A percentile compares a stretch with the other conserved stretches of the same genome.
Conservation (phyloP, 495 filamentous ascomycete species). For the Neurospora sp. region DNA sequence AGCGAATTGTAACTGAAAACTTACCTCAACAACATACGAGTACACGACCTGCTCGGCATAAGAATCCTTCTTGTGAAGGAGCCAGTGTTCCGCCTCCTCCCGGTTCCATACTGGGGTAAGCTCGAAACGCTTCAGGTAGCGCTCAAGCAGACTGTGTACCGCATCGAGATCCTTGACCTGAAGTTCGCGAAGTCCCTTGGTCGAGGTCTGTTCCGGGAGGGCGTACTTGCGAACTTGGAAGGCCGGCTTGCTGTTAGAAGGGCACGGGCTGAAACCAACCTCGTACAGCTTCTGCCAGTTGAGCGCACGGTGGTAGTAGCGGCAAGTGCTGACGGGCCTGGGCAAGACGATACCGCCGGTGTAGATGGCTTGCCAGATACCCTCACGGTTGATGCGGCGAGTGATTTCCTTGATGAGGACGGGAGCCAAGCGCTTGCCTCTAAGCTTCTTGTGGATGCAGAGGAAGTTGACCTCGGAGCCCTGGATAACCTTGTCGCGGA, state of each 20-base stretch:
- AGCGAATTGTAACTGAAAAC: not conserved
- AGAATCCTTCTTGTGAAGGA: conserved; percentile 53
- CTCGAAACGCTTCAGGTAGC: conserved; percentile 70
- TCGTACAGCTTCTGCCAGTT: conserved; percentile 95
- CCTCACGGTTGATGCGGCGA: conserved; percentile 69
- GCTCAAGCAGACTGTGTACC: conserved; percentile 61
- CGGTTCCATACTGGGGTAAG: conserved; percentile 71
- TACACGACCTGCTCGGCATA: conserved; percentile 74
- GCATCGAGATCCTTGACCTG: conserved; percentile 68
- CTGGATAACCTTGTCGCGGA: conserved; percentile 63
- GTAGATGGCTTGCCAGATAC: conserved; percentile 89
- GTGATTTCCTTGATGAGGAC: conserved; percentile 97
- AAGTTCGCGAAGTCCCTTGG: conserved; percentile 68
- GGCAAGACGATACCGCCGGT: conserved; percentile 86
- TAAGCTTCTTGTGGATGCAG: conserved; percentile 94
- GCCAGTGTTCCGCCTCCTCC: conserved; percentile 81
- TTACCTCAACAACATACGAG: conserved; percentile 80
- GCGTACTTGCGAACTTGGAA: conserved; percentile 72
- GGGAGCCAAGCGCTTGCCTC: conserved; percentile 80
- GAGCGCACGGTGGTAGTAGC: conserved; percentile 86
- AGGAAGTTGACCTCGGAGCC: conserved; percentile 95
- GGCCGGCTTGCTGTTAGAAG: conserved; percentile 65
- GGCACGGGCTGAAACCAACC: conserved; percentile 79
- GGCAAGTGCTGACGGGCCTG: conserved; percentile 79
- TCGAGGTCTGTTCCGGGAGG: conserved; percentile 60